These are phyloP conservation scores for Senna tora DNA, from an alignment of 306 rosid species.

Conservation along the genomic window DNA sequence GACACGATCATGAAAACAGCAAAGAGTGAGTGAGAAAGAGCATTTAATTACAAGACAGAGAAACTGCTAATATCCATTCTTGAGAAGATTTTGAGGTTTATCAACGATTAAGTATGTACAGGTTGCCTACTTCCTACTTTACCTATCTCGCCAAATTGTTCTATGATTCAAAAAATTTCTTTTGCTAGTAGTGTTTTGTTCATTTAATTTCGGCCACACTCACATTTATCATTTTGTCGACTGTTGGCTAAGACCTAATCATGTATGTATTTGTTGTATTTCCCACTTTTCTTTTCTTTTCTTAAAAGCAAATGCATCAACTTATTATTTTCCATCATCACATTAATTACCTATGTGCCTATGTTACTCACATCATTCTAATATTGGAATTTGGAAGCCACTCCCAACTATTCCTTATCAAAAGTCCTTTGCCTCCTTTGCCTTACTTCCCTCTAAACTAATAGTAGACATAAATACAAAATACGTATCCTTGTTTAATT, in stretches of 20 bases:
- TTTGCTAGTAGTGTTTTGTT: not conserved
- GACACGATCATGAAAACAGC: slow-evolving; percentile 20
- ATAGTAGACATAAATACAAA: too few species aligned
- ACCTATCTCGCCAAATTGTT: too few species aligned
- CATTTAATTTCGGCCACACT: not conserved
- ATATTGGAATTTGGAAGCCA: not conserved
- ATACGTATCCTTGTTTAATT: not conserved
- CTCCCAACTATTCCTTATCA: too few species aligned
- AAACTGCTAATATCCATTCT: not conserved
- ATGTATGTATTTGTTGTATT: not conserved
- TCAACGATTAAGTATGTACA: not conserved
- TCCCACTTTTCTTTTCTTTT: slow-evolving; percentile 26
- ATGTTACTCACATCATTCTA: not conserved
- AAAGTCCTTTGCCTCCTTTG: not conserved
- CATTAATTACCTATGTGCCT: too few species aligned
- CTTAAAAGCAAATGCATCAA: slow-evolving; percentile 8
- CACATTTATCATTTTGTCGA: not conserved
- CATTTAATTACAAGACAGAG: slow-evolving; percentile 17
- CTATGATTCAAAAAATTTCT: not conserved
- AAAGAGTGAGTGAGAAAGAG: not conserved
- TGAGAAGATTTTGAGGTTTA: not conserved
- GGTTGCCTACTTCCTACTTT: not conserved
- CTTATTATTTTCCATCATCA: slow-evolving; percentile 18
- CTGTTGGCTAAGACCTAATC: not conserved
- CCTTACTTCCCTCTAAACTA: too few species aligned